Conservation (phyloP, 179 eudicot genomes). For the Spergularia azorica region DNA sequence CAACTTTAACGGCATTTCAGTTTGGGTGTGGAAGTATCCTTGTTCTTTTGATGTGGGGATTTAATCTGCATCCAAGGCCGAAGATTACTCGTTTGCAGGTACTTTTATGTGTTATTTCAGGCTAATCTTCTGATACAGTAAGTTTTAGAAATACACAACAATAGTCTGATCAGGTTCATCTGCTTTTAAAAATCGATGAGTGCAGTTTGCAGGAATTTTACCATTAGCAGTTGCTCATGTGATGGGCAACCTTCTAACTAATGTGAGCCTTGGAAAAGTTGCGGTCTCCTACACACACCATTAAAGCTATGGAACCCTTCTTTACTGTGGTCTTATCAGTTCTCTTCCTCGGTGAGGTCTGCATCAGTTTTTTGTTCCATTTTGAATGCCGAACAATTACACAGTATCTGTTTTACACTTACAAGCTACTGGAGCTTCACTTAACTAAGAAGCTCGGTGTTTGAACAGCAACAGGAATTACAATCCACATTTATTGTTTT, state of each 20-base stretch:
- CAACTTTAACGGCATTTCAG: slow-evolving; percentile 73
- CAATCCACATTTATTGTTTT: too few relatives aligned
- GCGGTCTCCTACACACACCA: slow-evolving; percentile 93
- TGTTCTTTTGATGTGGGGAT: slow-evolving; percentile 64
- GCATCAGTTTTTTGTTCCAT: slow-evolving; percentile 6
- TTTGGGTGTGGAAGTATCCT: slow-evolving; percentile 69
- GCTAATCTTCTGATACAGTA: background rate
- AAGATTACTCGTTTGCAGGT: slow-evolving; percentile 74
- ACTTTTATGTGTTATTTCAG: background rate
- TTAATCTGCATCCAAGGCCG: slow-evolving; percentile 65
- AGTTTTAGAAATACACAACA: background rate
- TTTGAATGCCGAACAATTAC: background rate
- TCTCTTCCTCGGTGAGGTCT: slow-evolving; percentile 75
- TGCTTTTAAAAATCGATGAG: background rate
- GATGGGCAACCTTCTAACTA: slow-evolving; percentile 80
- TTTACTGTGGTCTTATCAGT: slow-evolving; percentile 79
- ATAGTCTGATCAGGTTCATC: background rate
- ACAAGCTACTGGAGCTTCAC: too few relatives aligned
- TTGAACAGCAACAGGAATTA: too few relatives aligned
- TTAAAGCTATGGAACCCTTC: slow-evolving; percentile 97
- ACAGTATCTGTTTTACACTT: too few relatives aligned
- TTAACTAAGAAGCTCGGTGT: too few relatives aligned
- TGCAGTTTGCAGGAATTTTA: slow-evolving; percentile 64
- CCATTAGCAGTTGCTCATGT: slow-evolving; percentile 71
- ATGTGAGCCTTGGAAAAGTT: slow-evolving; percentile 88